Conservation (phyloP, 768 basidiomycete species). For the Mycena vitilis region DNA sequence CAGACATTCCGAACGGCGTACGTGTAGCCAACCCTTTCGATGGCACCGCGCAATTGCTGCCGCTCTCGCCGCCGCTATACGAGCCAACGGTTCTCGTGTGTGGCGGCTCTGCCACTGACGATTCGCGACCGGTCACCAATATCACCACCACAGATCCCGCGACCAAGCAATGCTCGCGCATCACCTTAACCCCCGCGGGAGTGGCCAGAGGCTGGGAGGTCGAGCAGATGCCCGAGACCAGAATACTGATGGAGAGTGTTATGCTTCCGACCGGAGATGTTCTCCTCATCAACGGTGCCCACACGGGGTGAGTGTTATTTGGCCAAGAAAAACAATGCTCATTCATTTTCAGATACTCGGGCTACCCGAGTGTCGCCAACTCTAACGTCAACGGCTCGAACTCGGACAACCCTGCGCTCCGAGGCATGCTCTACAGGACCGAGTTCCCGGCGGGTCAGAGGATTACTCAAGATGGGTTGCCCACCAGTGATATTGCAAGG, state of each 20-base stretch:
- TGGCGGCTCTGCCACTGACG: slow-evolving; percentile 63
- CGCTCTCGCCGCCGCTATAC: slow-evolving; percentile 58
- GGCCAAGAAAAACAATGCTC: neutral
- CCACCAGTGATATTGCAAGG: slow-evolving; percentile 59
- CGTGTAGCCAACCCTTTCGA: slow-evolving; percentile 74
- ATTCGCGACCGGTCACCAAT: slow-evolving; percentile 55
- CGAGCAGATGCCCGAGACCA: slow-evolving; percentile 63
- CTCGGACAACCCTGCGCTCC: slow-evolving; percentile 25
- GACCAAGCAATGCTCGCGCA: slow-evolving; percentile 66
- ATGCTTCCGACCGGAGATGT: slow-evolving; percentile 67
- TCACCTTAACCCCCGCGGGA: slow-evolving; percentile 59
- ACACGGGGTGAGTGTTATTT: slow-evolving; percentile 42
- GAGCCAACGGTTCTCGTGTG: slow-evolving; percentile 65
- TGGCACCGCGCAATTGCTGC: slow-evolving; percentile 65
- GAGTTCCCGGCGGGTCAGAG: slow-evolving; percentile 61
- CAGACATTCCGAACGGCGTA: slow-evolving; percentile 64
- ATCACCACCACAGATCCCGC: slow-evolving; percentile 64
- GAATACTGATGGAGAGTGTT: slow-evolving; percentile 71
- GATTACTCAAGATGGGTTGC: slow-evolving; percentile 59
- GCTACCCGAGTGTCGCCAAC: slow-evolving; percentile 53
- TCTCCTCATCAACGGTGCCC: slow-evolving; percentile 59
- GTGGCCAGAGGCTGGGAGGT: slow-evolving; percentile 64
- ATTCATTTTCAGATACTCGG: slow-evolving; percentile 64
- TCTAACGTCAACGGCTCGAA: slow-evolving; percentile 46
- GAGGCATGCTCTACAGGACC: slow-evolving; percentile 48